Percentiles rank a stretch among this genome's conserved stretches.
Conservation (phyloP, 345 rosid species). For the Eucalyptus erythrocorys region DNA sequence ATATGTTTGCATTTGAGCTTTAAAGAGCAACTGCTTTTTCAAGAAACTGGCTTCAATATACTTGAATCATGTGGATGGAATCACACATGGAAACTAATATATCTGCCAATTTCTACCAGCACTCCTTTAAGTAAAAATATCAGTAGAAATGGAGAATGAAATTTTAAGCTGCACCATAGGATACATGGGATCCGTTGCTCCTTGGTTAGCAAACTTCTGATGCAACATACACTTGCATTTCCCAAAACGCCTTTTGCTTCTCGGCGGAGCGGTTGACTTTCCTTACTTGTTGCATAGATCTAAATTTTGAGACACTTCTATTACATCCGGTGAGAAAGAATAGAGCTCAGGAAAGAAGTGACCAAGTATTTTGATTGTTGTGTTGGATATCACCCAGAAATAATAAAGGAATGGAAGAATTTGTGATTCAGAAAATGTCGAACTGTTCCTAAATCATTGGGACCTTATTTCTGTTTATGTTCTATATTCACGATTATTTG, state of each 20-base stretch:
- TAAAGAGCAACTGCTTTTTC: neutral
- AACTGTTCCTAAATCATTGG: neutral
- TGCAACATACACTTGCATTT: neutral
- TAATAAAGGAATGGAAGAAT: neutral
- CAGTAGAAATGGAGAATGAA: neutral
- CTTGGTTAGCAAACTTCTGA: neutral
- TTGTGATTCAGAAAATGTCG: neutral
- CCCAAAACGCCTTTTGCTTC: neutral
- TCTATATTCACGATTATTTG: neutral
- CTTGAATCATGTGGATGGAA: neutral
- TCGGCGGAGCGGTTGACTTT: accelerated
- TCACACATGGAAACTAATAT: neutral
- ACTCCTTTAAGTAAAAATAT: neutral
- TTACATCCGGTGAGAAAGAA: neutral
- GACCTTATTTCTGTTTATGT: neutral
- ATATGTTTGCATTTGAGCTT: neutral
- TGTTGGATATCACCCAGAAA: neutral
- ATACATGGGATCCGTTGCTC: neutral
- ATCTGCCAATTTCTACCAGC: neutral
- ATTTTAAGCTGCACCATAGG: neutral
- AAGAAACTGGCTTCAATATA: neutral
- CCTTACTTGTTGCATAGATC: neutral
- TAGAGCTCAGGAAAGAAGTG: neutral
- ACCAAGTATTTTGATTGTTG: neutral
- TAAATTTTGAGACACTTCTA: neutral